phyloP scores from a whole-genome alignment of 805 yeast genomes.

The Candida maris region DNA sequence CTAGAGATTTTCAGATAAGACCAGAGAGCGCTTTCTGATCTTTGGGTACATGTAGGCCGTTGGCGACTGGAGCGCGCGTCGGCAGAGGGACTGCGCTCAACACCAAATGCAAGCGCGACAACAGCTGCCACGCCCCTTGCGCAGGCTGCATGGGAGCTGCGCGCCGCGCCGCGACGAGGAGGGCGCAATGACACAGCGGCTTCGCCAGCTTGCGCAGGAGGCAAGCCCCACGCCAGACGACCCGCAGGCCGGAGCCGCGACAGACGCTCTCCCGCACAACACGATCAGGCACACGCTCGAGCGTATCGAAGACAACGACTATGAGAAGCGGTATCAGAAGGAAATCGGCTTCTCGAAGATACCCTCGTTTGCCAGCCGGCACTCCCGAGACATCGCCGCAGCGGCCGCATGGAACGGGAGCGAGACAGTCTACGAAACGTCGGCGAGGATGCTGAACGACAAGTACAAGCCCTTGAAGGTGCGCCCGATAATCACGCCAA shows the following conservation, averaged over 20 bases:
- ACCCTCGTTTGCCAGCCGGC: conserved; percentile 43
- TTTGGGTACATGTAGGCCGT: too few species aligned
- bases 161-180: too few species aligned
- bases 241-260: conserved; percentile 30
- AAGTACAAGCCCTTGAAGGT: conserved; percentile 36
- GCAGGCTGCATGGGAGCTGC: too few species aligned
- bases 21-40: too few species aligned
- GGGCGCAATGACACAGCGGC: conserved; percentile 32
- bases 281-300: conserved; percentile 25
- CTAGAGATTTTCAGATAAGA: too few species aligned
- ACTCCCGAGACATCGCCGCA: conserved; percentile 45
- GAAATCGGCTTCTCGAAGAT: conserved; percentile 40
- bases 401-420: conserved; percentile 58
- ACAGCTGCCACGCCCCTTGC: too few species aligned
- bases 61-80: too few species aligned
- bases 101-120: too few species aligned
- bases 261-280: conserved; percentile 24
- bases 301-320: conserved; percentile 31
- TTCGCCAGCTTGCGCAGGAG: conserved; percentile 41
- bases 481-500: conserved; percentile 15
- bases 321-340: conserved; percentile 36
- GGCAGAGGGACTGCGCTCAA: too few species aligned
- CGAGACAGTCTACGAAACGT: conserved; percentile 44
- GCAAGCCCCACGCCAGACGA: conserved; percentile 35
- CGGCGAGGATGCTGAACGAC: conserved; percentile 55